Evolutionary conservation across 1,139 yeast species (phyloP).

Genomic region (Geotrichum cucujoidarum): DNA sequence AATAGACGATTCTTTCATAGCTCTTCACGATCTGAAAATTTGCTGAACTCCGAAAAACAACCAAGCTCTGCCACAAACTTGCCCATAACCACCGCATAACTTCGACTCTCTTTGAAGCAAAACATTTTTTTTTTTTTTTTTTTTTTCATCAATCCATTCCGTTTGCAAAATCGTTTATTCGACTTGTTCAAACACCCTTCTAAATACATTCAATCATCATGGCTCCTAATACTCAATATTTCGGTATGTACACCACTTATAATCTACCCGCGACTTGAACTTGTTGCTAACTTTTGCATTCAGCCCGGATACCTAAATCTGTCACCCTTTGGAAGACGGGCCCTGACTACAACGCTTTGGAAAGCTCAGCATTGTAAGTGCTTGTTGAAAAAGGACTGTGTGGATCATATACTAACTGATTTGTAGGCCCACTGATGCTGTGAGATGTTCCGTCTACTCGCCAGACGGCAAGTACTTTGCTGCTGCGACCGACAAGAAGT

Average conservation of each 20-base stretch:
- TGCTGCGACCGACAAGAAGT: constrained; percentile 40
- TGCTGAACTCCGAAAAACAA: no score
- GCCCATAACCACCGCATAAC: no score
- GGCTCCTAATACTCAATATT: constrained; percentile 25
- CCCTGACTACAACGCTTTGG: constrained; percentile 37
- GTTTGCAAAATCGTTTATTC: no score
- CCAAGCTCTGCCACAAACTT: no score
- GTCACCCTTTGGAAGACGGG: constrained; percentile 56
- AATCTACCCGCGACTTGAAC: no score
- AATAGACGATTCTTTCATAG: no score
- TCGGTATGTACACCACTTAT: constrained; percentile 24
- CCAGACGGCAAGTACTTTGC: constrained; percentile 48
- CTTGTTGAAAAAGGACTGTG: no score
- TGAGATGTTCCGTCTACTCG: constrained; percentile 43
- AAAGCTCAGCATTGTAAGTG: constrained; percentile 25
- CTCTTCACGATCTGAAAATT: no score
- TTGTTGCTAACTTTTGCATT: constrained; percentile 7
- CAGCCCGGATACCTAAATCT: constrained; percentile 59
- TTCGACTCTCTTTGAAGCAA: not conserved
- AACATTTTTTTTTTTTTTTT: constrained; percentile 1
- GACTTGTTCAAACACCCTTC: no score
- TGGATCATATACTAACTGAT: constrained; percentile 34
- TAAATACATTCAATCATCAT: constrained; percentile 6
- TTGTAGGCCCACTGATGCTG: constrained; percentile 30
- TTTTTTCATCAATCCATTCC: no score